phyloP scores from a whole-genome alignment of 2,329 filamentous ascomycete species.

The Ophiostoma angusticollis region DNA sequence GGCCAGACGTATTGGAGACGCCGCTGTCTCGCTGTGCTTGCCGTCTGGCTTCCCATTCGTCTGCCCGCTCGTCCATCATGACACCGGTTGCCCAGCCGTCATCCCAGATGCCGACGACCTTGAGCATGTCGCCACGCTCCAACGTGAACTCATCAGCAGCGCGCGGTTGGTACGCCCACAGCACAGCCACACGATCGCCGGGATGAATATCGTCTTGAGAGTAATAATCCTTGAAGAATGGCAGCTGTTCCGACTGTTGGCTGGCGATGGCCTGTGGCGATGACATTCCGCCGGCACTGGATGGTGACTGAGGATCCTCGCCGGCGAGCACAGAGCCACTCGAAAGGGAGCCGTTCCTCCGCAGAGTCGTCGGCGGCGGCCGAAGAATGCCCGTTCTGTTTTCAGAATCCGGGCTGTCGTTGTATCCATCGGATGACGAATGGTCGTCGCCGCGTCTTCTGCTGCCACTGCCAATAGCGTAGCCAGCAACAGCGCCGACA shows the following conservation, averaged over 20 bases:
- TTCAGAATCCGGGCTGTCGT: constrained; percentile 59
- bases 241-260: constrained; percentile 87
- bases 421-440: constrained; percentile 61
- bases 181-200: constrained; percentile 73
- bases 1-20: constrained; percentile 66
- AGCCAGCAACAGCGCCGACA: constrained; percentile 35
- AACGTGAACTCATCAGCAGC: constrained; percentile 87
- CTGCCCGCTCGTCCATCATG: constrained; percentile 66
- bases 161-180: constrained; percentile 95
- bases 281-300: constrained; percentile 60
- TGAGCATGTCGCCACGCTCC: constrained; percentile 94
- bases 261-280: constrained; percentile 74
- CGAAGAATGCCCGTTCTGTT: constrained; percentile 42
- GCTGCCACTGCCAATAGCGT: constrained; percentile 28
- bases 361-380: constrained; percentile 44
- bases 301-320: constrained; percentile 62
- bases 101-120: constrained; percentile 97
- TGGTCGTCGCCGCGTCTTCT: constrained; percentile 38
- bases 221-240: constrained; percentile 98
- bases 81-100: constrained; percentile 97
- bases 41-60: constrained; percentile 72
- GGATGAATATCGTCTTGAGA: constrained; percentile 93
- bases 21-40: constrained; percentile 83
- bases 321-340: constrained; percentile 64
- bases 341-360: constrained; percentile 78